Conservation (phyloP, 176 grass and related monocot genomes). For the Puccinellia tenuiflora region DNA sequence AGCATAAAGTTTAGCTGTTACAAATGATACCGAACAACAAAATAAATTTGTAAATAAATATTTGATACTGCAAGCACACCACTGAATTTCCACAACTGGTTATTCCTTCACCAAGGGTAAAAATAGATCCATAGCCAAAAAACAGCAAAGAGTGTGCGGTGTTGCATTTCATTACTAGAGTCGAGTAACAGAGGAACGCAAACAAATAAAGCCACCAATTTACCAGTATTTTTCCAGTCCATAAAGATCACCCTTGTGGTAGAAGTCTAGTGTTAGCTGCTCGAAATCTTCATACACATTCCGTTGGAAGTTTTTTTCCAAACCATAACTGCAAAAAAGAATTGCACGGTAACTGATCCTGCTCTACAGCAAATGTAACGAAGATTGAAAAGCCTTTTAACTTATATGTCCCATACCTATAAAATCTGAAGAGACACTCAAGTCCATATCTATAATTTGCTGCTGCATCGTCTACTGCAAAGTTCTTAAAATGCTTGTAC, state of each 20-base stretch:
- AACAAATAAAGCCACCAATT: slow-evolving; percentile 6
- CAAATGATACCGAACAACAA: not conserved
- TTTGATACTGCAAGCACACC: not conserved
- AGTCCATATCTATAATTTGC: slow-evolving; percentile 94
- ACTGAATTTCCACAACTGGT: not conserved
- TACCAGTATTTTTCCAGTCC: slow-evolving; percentile 99
- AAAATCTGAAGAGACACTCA: slow-evolving; percentile 99
- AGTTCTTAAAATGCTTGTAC: slow-evolving; percentile 84
- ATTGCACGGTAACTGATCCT: not conserved
- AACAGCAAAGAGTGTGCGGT: not conserved
- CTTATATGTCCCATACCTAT: slow-evolving; percentile 48
- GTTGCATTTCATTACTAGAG: slow-evolving; percentile 6
- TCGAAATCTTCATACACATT: slow-evolving; percentile 96
- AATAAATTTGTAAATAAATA: not conserved
- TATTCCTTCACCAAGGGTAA: not conserved
- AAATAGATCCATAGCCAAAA: not conserved
- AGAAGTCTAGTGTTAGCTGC: slow-evolving; percentile 68
- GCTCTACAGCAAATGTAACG: not conserved
- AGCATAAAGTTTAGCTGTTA: not conserved
- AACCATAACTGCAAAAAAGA: slow-evolving; percentile 77
- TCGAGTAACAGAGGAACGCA: not conserved
- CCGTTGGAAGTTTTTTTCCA: slow-evolving; percentile 85
- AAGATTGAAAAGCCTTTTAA: not conserved
- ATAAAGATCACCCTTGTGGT: slow-evolving; percentile 82
- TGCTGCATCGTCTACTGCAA: slow-evolving; percentile 79